Evolutionary conservation across 805 yeast species (phyloP).

Genomic region (Saccharomycopsis lassenensis): DNA sequence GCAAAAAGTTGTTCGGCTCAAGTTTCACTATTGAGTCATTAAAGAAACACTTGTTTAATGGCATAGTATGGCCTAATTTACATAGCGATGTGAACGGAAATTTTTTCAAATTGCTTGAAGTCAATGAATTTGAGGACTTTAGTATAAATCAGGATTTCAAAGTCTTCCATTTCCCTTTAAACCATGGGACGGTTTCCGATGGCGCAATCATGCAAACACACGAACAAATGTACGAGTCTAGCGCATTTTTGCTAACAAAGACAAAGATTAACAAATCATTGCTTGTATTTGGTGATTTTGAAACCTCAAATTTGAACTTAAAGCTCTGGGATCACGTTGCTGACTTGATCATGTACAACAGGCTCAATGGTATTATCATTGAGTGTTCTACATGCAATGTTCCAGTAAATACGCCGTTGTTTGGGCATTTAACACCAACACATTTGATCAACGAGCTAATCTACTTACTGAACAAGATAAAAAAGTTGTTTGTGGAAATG

Average conservation of each 20-base stretch:
- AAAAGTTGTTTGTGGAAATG: neutral
- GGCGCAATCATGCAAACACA: conserved; percentile 21
- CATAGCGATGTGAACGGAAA: conserved; percentile 22
- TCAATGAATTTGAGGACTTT: too few species aligned
- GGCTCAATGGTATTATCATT: conserved; percentile 47
- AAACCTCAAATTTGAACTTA: conserved; percentile 42
- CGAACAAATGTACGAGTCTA: conserved; percentile 27
- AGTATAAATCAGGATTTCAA: conserved; percentile 15
- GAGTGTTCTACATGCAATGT: conserved; percentile 62
- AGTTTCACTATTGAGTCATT: conserved; percentile 41
- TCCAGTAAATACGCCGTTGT: conserved; percentile 38
- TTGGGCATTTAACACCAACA: conserved; percentile 73
- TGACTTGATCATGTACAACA: conserved; percentile 29
- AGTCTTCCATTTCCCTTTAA: conserved; percentile 29
- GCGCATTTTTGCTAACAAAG: conserved; percentile 49
- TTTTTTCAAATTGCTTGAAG: conserved; percentile 21
- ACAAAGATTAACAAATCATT: conserved; percentile 27
- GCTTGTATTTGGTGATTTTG: conserved; percentile 77
- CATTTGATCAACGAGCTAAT: conserved; percentile 48
- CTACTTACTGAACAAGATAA: conserved; percentile 19
- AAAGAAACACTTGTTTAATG: conserved; percentile 54
- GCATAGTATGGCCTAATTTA: conserved; percentile 68
- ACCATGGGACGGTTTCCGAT: conserved; percentile 33
- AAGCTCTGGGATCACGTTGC: conserved; percentile 50
- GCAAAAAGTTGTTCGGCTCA: conserved; percentile 44